Evolutionary conservation across 2,329 filamentous ascomycete species (phyloP).

Genomic region (Alternaria sp.): DNA sequence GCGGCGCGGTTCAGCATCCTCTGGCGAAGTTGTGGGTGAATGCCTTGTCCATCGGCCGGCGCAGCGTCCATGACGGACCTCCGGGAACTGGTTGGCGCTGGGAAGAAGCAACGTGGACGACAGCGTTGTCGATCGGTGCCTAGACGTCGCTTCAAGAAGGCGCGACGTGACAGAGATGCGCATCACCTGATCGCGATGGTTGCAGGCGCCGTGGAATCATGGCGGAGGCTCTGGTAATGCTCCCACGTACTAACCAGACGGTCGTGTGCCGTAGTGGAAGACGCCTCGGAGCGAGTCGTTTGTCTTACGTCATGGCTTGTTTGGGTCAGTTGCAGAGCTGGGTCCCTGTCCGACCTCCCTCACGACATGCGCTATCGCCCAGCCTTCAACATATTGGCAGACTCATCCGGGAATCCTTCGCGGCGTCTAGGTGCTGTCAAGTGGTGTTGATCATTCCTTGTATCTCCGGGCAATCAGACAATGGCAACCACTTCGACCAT

Average conservation of each 20-base stretch:
- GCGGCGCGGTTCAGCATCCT: constrained; percentile 49
- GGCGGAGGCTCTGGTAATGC: constrained; percentile 19
- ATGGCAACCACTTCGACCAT: neutral
- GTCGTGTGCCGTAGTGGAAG: constrained; percentile 18
- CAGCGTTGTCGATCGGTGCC: constrained; percentile 3
- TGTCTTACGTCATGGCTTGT: constrained; percentile 27
- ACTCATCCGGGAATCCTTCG: neutral
- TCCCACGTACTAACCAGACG: constrained; percentile 12
- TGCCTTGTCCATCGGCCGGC: constrained; percentile 30
- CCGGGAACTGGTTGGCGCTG: constrained; percentile 10
- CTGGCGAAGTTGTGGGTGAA: constrained; percentile 44
- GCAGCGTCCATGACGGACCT: constrained; percentile 38
- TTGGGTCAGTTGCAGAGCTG: constrained; percentile 23
- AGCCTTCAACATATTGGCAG: neutral
- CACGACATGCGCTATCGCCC: neutral
- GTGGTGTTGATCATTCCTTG: neutral
- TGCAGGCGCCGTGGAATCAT: constrained; percentile 20
- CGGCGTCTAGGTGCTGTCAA: neutral
- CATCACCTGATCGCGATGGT: constrained; percentile 9
- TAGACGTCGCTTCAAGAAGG: constrained; percentile 3
- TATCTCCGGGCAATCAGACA: neutral
- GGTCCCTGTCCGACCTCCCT: constrained; percentile 2
- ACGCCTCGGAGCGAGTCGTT: constrained; percentile 11
- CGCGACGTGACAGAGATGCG: constrained; percentile 7
- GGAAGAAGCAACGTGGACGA: constrained; percentile 7